Evolutionary conservation across 176 grass and related monocot genomes (phyloP).

Genomic region (Phoenix roebelenii): DNA sequence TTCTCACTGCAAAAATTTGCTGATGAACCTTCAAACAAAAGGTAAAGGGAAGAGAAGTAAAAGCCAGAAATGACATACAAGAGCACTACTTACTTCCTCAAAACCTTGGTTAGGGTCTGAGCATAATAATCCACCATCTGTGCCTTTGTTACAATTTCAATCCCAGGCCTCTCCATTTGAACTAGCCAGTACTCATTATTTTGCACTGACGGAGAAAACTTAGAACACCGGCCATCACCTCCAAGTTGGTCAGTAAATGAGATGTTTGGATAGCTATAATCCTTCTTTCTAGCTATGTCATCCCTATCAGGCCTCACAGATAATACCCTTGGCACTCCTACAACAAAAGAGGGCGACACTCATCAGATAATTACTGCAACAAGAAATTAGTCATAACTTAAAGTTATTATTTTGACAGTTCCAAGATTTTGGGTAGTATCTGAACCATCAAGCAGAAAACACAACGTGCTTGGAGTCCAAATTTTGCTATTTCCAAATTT

Average conservation of each 20-base stretch:
- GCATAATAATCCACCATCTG: not conserved
- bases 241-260: not conserved
- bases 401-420: not conserved
- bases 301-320: not conserved
- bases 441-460: too few relatives aligned
- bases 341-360: not conserved
- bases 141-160: not conserved
- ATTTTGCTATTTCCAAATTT: too few relatives aligned
- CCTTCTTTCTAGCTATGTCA: not conserved
- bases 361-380: not conserved
- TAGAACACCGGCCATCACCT: not conserved
- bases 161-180: not conserved
- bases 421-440: too few relatives aligned
- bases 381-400: not conserved
- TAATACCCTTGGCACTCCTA: not conserved
- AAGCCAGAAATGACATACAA: not conserved
- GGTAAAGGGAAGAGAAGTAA: not conserved
- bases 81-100: not conserved
- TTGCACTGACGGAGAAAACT: not conserved
- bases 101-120: not conserved
- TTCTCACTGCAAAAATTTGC: not conserved
- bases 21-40: not conserved
- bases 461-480: too few relatives aligned
- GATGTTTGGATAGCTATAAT: not conserved
- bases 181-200: conserved; percentile 3